Evolutionary conservation across 768 basidiomycete species (phyloP), one percentile per base, ranked within the genome.

Genomic region (Lentinus tigrinus): DNA sequence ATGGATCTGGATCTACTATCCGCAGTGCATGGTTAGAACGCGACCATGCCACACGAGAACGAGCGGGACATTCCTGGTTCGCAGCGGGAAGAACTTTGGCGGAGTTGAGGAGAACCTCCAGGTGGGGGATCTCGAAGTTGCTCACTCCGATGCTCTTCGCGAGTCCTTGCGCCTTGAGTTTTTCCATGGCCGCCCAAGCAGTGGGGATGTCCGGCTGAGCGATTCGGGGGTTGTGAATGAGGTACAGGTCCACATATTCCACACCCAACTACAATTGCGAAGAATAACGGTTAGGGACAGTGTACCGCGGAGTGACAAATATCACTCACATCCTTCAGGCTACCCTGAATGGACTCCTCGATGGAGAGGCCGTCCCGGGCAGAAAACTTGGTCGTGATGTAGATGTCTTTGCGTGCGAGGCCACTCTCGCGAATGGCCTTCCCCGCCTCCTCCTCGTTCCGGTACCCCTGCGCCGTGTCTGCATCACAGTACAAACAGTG

Each of bases 111-210:
- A 89, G 72, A 19, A 76, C 74, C 44, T 80, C 68, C 21, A 89
- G 77, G 27, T 91, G 78, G 1, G 74, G 54, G 13, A 83, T 76
- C 13, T 74, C 74, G 65, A 87, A 89, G 73, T 90, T 90, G 72
- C 83, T 85, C 39, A 89, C 85, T 21, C 87, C 88, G 54, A 89
- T 87, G 68, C 82, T 86, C 81, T 82, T 87, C 53, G 78, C 80
- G 2, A 85, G 71, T 1, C 87, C 87, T n/a, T 78, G 72, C 19
- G 74, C 70, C 61, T 82, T 78, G 53, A 87, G 61, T 17, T 76
- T 75, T 65, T 88, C 87, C 77, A 90, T 81, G 66, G 84, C 73
- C 28, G 72, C 77, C 88, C 88, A 90, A 2, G 77, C 76, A 37
- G 79, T 82, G 1, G 82, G 80, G 37, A 87, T 85, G 61, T 88